Evolutionary conservation across 352 stramenopile genomes (phyloP).

Genomic region (Phytophthora ohioensis): DNA sequence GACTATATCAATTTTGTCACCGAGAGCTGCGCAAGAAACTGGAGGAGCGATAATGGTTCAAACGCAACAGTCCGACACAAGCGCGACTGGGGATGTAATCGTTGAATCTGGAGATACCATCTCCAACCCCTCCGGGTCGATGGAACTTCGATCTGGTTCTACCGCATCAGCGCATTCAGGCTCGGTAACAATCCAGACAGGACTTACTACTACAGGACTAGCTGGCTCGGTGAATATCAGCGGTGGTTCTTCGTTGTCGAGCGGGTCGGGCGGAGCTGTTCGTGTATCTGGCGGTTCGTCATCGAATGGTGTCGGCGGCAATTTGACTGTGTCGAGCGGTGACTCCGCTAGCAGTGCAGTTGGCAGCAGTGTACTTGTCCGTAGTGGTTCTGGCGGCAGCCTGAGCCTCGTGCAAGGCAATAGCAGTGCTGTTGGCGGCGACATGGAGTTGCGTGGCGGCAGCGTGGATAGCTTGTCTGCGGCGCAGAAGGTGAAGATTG

Average conservation of each 20-base stretch:
- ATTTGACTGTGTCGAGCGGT: slow-evolving; percentile 39
- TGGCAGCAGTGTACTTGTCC: slow-evolving; percentile 29
- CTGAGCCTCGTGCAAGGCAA: slow-evolving; percentile 35
- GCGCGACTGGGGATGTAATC: slow-evolving; percentile 19
- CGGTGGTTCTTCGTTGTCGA: slow-evolving; percentile 26
- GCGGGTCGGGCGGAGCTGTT: slow-evolving; percentile 24
- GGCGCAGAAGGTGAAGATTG: slow-evolving; percentile 35
- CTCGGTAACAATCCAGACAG: slow-evolving; percentile 24
- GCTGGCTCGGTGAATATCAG: slow-evolving; percentile 10
- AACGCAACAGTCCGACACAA: slow-evolving; percentile 27
- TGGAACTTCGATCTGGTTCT: slow-evolving; percentile 30
- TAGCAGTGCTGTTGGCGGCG: slow-evolving; percentile 27
- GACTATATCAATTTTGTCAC: slow-evolving; percentile 28
- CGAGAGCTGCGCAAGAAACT: slow-evolving; percentile 15
- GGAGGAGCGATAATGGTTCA: slow-evolving; percentile 32
- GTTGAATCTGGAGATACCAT: slow-evolving; percentile 26
- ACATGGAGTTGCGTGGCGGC: slow-evolving; percentile 36
- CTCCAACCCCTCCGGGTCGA: slow-evolving; percentile 18
- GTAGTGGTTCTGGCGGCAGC: slow-evolving; percentile 33
- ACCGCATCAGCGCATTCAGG: slow-evolving; percentile 16
- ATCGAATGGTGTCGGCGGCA: slow-evolving; percentile 28
- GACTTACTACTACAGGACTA: slow-evolving; percentile 1
- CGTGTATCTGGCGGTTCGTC: slow-evolving; percentile 31
- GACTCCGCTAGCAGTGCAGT: slow-evolving; percentile 11
- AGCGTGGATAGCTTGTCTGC: slow-evolving; percentile 17